Evolutionary conservation across 2,329 filamentous ascomycete species (phyloP).

Genomic region (Pestalotiopsis sp.): DNA sequence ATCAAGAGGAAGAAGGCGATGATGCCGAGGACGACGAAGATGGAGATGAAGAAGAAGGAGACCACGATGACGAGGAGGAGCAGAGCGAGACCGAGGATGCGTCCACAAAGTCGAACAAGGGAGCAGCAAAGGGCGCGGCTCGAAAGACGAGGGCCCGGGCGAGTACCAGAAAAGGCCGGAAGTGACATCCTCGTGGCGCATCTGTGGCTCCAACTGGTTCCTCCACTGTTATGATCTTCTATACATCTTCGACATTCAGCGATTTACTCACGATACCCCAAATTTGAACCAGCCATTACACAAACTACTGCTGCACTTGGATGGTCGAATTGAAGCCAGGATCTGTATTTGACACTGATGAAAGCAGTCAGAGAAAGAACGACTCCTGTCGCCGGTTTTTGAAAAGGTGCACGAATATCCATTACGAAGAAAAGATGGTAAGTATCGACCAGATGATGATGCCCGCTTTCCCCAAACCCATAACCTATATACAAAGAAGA

Average conservation of each 20-base stretch:
- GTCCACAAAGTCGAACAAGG: constrained; percentile 14
- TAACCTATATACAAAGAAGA: background rate
- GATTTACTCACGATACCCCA: no score
- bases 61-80: constrained; percentile 20
- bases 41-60: background rate
- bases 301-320: no score
- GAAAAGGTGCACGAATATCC: constrained; percentile 1
- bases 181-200: background rate
- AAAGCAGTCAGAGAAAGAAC: no score
- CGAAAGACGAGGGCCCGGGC: constrained; percentile 3
- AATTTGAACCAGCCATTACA: no score
- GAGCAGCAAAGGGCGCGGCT: constrained; percentile 5
- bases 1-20: constrained; percentile 21
- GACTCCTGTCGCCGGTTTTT: no score
- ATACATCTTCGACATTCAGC: background rate
- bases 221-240: no score
- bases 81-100: constrained; percentile 17
- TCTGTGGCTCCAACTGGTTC: no score
- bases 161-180: constrained; percentile 9
- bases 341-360: no score
- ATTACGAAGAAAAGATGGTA: constrained; percentile 5
- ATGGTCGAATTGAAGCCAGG: no score
- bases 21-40: constrained; percentile 18
- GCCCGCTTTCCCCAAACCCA: background rate
- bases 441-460: background rate